Base-by-base conservation (phyloP, 805 yeast genomes). In the Naumovozyma baii region DNA sequence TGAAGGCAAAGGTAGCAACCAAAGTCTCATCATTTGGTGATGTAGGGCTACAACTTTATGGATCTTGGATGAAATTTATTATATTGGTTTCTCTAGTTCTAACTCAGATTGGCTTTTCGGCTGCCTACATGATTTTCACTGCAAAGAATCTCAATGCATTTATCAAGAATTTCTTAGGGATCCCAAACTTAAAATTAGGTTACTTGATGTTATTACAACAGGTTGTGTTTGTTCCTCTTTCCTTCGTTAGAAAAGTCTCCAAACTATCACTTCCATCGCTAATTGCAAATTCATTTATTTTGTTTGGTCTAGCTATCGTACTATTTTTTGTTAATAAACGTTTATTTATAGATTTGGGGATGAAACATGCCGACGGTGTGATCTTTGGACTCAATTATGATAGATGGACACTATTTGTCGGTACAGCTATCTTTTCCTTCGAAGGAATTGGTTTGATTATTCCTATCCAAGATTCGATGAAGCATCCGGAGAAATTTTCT, bases 351-450 rank as follows among this genome's bases (percentile, higher is more conserved):
- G 59, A 55, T 34, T 40, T 54, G 30, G 38, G 10, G 38, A 53
- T 41, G 77, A 78, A 47, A 58, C 79, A 54, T 0, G 78, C 78
- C 1, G 66, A 65, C 7, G 77, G 73, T 2, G 67, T 82, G 25
- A 65, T 67, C 17, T 58, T 61, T 37, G 55, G 61, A 26, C 72
- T 82, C 61, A 82, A 82, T 56, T 44, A 64, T 22, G 65, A 69
- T 3, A 69, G 69, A 37, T 83, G 84, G 69, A 75, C 90, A 0
- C 61, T 83, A 36, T 83, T 83, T 52, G 77, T 83, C 37, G 94
- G 94, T 7, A 84, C 83, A 5, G 88, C 90, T 2, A 83, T 83
- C 22, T 83, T 83, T 65, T 86, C 92, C n/a, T 83, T 82, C 54
- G 94, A 83, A 62, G 94, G 94, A 1, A 82, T 83, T 41, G 92